These are phyloP conservation scores for Groenewaldozyma tartarivorans DNA, from an alignment of 805 yeast genomes.

Conservation along the genomic window DNA sequence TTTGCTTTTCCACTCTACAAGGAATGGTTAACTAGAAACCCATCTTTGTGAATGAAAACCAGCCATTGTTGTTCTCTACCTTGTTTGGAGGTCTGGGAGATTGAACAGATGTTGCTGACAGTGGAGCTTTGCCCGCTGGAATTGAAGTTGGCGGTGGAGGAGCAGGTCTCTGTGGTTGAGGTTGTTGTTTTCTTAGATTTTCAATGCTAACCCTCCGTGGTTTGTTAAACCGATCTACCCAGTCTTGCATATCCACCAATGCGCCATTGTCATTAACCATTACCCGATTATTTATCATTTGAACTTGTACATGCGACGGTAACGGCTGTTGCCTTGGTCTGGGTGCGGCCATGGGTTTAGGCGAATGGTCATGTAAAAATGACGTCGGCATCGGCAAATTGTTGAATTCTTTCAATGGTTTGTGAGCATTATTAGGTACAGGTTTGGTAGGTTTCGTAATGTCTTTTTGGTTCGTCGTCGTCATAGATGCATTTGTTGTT, in stretches of 20 bases:
- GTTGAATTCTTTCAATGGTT: neutral
- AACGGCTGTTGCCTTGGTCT: slow-evolving; percentile 4
- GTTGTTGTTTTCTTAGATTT: neutral
- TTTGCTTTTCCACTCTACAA: slow-evolving; percentile 1
- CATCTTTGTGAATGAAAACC: neutral
- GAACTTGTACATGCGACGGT: slow-evolving; percentile 11
- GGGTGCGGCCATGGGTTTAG: neutral
- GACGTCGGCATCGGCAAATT: slow-evolving; percentile 3
- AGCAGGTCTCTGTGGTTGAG: neutral
- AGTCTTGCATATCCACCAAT: slow-evolving; percentile 23
- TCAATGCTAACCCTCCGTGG: neutral
- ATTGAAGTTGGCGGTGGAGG: neutral
- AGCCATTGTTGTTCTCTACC: too few relatives aligned
- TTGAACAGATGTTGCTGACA: neutral
- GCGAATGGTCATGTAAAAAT: neutral
- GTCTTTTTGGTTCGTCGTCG: neutral
- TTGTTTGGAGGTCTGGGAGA: neutral
- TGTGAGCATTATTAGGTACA: too few relatives aligned
- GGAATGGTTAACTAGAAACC: neutral
- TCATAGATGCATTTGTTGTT: slow-evolving; percentile 2
- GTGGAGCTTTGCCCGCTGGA: neutral
- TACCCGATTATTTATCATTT: slow-evolving; percentile 20
- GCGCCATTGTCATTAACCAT: slow-evolving; percentile 17
- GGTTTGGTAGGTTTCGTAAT: too few relatives aligned
- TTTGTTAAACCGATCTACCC: slow-evolving; percentile 13